A percentile compares a stretch with the other conserved stretches of the same genome.
These are phyloP conservation scores for Hymenochaete sp. DNA, from an alignment of 1,284 basidiomycete species.

Conservation along the genomic window DNA sequence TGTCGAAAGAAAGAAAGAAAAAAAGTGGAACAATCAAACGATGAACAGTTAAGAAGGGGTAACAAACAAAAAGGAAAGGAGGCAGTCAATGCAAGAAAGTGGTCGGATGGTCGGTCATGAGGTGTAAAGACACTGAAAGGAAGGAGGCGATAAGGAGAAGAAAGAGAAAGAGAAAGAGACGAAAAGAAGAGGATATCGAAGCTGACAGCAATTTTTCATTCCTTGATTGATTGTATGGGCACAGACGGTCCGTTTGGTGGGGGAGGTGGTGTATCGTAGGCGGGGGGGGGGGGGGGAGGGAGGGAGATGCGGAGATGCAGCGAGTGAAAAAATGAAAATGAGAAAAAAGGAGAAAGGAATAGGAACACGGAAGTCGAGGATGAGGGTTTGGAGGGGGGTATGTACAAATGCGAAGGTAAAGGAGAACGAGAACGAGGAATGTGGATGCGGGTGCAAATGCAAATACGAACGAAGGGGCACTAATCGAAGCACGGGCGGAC, in stretches of 20 bases:
- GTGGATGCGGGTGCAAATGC: no score
- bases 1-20: slow-evolving; percentile 8
- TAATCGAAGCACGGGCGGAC: no score
- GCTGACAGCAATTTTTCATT: neutral
- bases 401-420: no score
- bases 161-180: neutral
- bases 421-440: neutral
- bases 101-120: neutral
- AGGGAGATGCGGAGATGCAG: neutral
- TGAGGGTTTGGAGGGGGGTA: no score
- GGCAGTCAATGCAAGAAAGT: neutral
- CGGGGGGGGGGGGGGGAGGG: neutral
- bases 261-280: neutral
- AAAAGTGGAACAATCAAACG: slow-evolving; percentile 2
- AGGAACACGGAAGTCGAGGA: slow-evolving; percentile 1
- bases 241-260: neutral
- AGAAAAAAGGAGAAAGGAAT: slow-evolving; percentile 11
- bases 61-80: neutral
- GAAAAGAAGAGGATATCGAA: neutral
- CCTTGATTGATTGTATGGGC: no score
- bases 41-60: neutral
- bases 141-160: neutral
- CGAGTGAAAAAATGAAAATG: neutral
- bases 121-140: neutral
- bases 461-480: neutral